A percentile compares a stretch with the other conserved stretches of the same genome.
Evolutionary conservation across 2,329 filamentous ascomycete species (phyloP).

Genomic region (Ceratocystis cacaofunesta): DNA sequence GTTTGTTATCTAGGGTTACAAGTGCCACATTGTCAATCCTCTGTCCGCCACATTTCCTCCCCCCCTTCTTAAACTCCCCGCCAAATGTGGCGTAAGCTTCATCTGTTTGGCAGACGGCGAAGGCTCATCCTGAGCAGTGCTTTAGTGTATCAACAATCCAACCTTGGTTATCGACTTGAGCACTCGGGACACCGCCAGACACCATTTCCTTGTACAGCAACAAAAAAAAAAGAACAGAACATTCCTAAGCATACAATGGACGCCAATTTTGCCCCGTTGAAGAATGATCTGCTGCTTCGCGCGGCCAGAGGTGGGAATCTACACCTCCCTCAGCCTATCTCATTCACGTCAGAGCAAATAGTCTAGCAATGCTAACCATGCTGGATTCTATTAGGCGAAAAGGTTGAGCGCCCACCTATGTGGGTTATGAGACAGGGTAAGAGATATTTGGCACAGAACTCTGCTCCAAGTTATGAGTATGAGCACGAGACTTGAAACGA

Average conservation of each 20-base stretch:
- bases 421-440: conserved; percentile 99
- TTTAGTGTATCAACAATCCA: not conserved
- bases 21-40: not conserved
- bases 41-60: not conserved
- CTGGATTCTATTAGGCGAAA: conserved; percentile 46
- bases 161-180: not conserved
- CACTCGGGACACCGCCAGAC: not conserved
- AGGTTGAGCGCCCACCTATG: conserved; percentile 82
- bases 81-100: not conserved
- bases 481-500: not conserved
- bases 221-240: conserved; percentile 2
- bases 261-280: conserved; percentile 55
- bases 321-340: not conserved
- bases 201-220: not conserved
- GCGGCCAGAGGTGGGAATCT: conserved; percentile 62
- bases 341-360: not conserved
- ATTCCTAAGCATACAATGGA: conserved; percentile 10
- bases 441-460: conserved; percentile 13
- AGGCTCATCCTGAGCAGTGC: not conserved
- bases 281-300: conserved; percentile 85
- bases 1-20: not conserved
- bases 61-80: not conserved
- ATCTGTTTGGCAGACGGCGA: not conserved
- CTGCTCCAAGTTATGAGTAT: not conserved
- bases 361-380: not conserved